Percentiles rank a stretch among this genome's conserved stretches.
Conservation (phyloP, 2,329 filamentous ascomycete genomes). For the Paracorniculantispora psalliotae region DNA sequence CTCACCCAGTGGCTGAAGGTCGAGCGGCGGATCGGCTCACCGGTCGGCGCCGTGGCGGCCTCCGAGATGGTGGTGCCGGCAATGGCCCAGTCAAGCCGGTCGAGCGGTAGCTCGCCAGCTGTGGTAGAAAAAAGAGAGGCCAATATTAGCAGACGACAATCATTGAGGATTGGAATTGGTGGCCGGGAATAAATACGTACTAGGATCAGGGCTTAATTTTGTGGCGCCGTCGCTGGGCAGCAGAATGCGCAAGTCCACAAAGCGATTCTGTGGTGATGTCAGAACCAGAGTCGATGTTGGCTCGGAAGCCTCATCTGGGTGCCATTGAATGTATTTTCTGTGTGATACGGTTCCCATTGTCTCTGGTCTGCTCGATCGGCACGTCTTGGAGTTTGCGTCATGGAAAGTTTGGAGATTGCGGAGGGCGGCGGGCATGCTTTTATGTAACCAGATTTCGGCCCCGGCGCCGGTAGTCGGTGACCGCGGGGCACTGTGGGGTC, state of each 20-base stretch:
- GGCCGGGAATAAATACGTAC: background rate
- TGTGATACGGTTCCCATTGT: conserved; percentile 48
- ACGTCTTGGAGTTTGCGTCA: background rate
- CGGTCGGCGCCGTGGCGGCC: conserved; percentile 22
- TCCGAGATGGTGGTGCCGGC: conserved; percentile 47
- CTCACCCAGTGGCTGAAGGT: conserved; percentile 59
- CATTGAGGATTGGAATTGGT: background rate
- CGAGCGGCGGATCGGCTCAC: conserved; percentile 29
- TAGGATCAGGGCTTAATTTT: conserved; percentile 1
- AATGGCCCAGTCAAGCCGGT: conserved; percentile 60
- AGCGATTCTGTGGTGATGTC: conserved; percentile 51
- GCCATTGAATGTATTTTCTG: conserved; percentile 56
- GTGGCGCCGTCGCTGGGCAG: conserved; percentile 20
- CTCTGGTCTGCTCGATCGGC: background rate
- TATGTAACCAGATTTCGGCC: conserved; percentile 4
- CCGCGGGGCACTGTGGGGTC: conserved; percentile 7
- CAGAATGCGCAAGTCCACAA: conserved; percentile 58
- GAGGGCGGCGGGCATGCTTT: background rate
- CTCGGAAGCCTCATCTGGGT: conserved; percentile 47
- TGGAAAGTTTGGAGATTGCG: background rate
- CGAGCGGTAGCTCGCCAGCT: conserved; percentile 11
- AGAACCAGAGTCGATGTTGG: conserved; percentile 61
- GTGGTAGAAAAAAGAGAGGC: background rate
- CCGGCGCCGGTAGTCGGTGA: conserved; percentile 8
- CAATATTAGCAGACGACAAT: background rate